These are phyloP conservation scores for Torulaspora indica DNA, from an alignment of 805 yeast species.

Conservation along the genomic window DNA sequence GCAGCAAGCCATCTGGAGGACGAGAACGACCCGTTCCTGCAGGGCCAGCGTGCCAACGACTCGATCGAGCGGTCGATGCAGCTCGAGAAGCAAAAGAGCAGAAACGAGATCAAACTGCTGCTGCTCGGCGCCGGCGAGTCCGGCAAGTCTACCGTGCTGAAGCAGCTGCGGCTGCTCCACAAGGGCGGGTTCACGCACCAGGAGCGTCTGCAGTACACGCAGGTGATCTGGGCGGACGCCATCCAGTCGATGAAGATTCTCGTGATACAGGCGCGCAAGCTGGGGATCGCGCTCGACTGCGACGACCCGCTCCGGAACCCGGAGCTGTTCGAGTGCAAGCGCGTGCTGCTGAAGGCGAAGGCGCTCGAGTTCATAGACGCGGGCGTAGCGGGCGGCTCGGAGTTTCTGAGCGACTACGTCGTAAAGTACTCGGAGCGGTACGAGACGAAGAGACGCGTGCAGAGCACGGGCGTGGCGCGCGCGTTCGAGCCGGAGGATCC, in stretches of 20 bases:
- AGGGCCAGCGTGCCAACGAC: constrained; percentile 52
- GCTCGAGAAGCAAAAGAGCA: constrained; percentile 48
- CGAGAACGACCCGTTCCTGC: constrained; percentile 50
- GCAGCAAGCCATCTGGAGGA: constrained; percentile 45
- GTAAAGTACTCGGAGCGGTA: constrained; percentile 54
- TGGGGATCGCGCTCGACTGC: constrained; percentile 61
- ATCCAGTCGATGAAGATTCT: constrained; percentile 77
- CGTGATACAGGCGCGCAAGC: constrained; percentile 66
- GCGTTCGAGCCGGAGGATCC: constrained; percentile 26
- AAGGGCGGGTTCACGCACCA: constrained; percentile 76
- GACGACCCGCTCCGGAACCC: constrained; percentile 46
- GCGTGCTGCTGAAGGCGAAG: constrained; percentile 50
- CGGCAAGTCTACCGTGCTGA: constrained; percentile 88
- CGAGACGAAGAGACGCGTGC: constrained; percentile 46
- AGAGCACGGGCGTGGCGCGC: constrained; percentile 52
- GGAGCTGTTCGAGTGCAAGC: constrained; percentile 44
- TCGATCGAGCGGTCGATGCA: constrained; percentile 60
- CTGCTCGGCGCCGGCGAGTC: constrained; percentile 93
- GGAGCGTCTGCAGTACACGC: constrained; percentile 75
- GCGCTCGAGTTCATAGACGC: constrained; percentile 61
- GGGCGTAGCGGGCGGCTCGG: constrained; percentile 59
- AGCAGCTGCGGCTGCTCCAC: constrained; percentile 81
- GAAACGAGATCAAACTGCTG: constrained; percentile 61
- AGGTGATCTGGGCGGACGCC: constrained; percentile 90
- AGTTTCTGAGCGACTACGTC: constrained; percentile 60